Percentiles rank a stretch among this genome's conserved stretches.
Evolutionary conservation across 371 early-diverging fungal genomes (phyloP).

Genomic region (Mucor circinelloides): DNA sequence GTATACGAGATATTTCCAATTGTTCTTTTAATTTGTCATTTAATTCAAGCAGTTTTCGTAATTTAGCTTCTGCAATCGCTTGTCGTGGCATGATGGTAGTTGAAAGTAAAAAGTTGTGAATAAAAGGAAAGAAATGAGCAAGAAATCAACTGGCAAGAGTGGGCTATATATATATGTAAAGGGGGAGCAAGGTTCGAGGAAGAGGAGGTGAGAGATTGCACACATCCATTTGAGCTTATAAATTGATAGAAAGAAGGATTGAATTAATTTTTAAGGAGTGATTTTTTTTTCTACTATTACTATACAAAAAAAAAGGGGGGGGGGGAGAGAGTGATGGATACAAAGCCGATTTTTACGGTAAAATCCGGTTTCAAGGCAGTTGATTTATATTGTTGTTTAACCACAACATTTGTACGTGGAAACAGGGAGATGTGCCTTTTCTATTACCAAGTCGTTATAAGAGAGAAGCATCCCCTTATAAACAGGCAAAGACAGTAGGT

Average conservation of each 20-base stretch:
- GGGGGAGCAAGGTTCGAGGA: neutral
- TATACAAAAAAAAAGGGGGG: neutral
- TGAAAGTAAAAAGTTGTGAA: neutral
- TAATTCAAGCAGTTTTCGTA: constrained; percentile 43
- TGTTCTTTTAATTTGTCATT: constrained; percentile 54
- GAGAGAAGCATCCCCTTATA: neutral
- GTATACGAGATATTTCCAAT: constrained; percentile 49
- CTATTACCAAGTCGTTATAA: neutral
- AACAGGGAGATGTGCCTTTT: neutral
- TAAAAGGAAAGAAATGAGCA: neutral
- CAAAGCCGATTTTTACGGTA: constrained; percentile 1
- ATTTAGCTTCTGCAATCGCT: constrained; percentile 43
- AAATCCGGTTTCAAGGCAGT: constrained; percentile 5
- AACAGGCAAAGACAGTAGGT: neutral
- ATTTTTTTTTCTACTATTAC: neutral
- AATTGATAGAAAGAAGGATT: neutral
- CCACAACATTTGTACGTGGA: neutral
- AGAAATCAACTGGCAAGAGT: neutral
- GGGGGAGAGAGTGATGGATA: neutral
- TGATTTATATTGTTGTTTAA: neutral
- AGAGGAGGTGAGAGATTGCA: neutral
- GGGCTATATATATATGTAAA: neutral
- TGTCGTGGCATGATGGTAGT: constrained; percentile 28
- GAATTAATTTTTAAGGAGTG: neutral
- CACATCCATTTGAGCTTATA: neutral